These are phyloP conservation scores for Nemania sp. DNA, from an alignment of 2,329 filamentous ascomycete genomes.

Conservation along the genomic window DNA sequence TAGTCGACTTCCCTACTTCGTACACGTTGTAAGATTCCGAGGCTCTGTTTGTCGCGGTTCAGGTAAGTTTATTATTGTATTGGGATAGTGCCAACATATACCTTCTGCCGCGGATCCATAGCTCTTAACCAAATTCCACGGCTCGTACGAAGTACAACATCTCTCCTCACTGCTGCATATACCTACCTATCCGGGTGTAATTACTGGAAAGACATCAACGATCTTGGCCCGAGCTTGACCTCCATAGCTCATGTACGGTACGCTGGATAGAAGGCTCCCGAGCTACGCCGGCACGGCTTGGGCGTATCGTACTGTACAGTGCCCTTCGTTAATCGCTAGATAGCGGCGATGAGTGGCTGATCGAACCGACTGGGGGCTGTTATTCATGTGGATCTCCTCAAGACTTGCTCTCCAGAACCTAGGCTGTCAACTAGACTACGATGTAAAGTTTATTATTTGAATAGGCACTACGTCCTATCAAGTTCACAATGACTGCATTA, in stretches of 20 bases:
- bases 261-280: background rate
- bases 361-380: conserved; percentile 9
- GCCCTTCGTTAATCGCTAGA: conserved; percentile 7
- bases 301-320: background rate
- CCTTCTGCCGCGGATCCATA: no score
- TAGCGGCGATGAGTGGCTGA: conserved; percentile 17
- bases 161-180: background rate
- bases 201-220: background rate
- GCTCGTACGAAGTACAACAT: no score
- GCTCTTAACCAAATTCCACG: no score
- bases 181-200: background rate
- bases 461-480: no score
- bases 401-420: conserved; percentile 12
- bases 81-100: no score
- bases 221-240: no score
- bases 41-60: no score
- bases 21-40: no score
- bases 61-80: no score
- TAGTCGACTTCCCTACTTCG: no score
- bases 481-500: no score
- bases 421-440: conserved; percentile 1
- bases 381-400: conserved; percentile 11
- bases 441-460: no score
- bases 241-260: background rate
- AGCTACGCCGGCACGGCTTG: background rate